Evolutionary conservation across 805 yeast genomes (phyloP).

Genomic region (Alloascoidea africana): DNA sequence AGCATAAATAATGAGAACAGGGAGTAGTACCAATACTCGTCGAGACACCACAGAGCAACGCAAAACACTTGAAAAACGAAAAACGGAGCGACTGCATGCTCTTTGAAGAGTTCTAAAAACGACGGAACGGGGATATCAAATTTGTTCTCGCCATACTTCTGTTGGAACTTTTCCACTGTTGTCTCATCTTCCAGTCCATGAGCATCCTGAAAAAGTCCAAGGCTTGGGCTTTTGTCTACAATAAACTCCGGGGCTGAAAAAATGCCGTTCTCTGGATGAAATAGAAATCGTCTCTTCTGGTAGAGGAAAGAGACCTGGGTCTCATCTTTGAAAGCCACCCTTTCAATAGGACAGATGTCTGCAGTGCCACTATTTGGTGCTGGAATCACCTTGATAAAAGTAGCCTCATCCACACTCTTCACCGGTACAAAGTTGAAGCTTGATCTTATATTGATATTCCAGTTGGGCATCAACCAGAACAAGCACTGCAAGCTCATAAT

Average conservation of each 20-base stretch:
- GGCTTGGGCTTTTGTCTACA: constrained; percentile 41
- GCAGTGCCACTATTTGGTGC: constrained; percentile 79
- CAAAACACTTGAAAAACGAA: constrained; percentile 94
- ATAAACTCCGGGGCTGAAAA: constrained; percentile 78
- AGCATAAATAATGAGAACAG: constrained; percentile 85
- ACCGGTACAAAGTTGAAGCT: constrained; percentile 53
- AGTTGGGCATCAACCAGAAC: constrained; percentile 82
- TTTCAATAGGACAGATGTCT: constrained; percentile 51
- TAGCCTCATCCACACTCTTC: constrained; percentile 40
- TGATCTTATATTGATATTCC: constrained; percentile 67
- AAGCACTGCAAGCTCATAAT: constrained; percentile 59
- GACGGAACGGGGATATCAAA: constrained; percentile 95
- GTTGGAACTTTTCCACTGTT: constrained; percentile 22
- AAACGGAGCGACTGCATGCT: constrained; percentile 97
- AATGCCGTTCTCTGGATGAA: constrained; percentile 30
- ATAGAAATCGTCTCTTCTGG: constrained; percentile 85
- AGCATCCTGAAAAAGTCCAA: constrained; percentile 38
- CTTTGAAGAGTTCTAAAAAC: constrained; percentile 79
- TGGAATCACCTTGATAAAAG: constrained; percentile 63
- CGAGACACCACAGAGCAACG: constrained; percentile 90
- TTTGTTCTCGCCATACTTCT: constrained; percentile 69
- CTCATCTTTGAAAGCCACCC: constrained; percentile 38
- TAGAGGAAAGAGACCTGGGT: constrained; percentile 55
- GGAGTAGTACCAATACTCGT: constrained; percentile 93
- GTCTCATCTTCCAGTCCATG: constrained; percentile 26